These are phyloP conservation scores for Penicillium griseofulvum DNA, from an alignment of 2,329 filamentous ascomycete genomes.

Conservation along the genomic window DNA sequence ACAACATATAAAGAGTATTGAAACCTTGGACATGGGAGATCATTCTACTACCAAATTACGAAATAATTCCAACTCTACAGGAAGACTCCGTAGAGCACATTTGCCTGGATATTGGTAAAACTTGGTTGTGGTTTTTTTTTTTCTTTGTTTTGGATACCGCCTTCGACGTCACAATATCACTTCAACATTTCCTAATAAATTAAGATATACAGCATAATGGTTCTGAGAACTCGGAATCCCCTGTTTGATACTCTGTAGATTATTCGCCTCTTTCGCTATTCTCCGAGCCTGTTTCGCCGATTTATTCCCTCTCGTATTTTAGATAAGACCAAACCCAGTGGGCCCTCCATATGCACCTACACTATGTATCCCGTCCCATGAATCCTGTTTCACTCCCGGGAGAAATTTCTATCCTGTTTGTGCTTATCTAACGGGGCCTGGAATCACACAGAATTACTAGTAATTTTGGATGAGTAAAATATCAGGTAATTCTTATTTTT, in stretches of 20 bases:
- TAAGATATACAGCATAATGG: too few relatives aligned
- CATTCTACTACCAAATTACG: too few relatives aligned
- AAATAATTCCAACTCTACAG: neutral
- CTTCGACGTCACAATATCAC: slow-evolving; percentile 6
- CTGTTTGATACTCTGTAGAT: neutral
- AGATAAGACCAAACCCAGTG: neutral
- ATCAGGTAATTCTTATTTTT: too few relatives aligned
- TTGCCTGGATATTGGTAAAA: neutral
- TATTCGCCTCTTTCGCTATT: neutral
- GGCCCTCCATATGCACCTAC: neutral
- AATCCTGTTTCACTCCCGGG: neutral
- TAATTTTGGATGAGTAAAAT: neutral
- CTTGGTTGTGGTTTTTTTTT: neutral
- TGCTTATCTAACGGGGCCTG: neutral
- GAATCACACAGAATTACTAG: neutral
- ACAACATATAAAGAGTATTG: too few relatives aligned
- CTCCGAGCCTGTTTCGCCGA: neutral
- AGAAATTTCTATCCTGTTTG: neutral
- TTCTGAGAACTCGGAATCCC: neutral
- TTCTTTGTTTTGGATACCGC: neutral
- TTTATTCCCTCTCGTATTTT: neutral
- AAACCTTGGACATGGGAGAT: too few relatives aligned
- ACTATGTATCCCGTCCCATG: neutral
- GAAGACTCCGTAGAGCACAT: too few relatives aligned
- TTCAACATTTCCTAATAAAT: too few relatives aligned